phyloP scores from a whole-genome alignment of 768 basidiomycete species.

The Lyophyllum semitale region DNA sequence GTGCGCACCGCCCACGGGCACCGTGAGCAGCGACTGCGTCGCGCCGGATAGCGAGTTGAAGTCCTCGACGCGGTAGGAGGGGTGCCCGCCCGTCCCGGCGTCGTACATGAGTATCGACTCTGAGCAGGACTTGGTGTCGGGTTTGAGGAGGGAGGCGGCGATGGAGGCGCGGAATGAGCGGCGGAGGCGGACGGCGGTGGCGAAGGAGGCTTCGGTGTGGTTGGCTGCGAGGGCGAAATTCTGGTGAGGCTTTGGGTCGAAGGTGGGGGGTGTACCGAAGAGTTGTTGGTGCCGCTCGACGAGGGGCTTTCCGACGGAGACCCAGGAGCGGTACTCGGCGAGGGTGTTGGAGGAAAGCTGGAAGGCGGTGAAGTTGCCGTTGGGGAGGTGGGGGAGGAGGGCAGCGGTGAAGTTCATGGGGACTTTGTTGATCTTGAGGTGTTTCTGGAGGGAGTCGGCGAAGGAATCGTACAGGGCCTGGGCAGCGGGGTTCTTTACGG shows the following conservation, averaged over 20 bases:
- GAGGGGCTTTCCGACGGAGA: slow-evolving; percentile 34
- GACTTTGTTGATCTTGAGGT: slow-evolving; percentile 26
- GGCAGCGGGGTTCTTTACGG: slow-evolving; percentile 29
- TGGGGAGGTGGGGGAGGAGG: slow-evolving; percentile 30
- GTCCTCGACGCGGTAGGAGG: slow-evolving; percentile 37
- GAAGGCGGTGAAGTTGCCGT: slow-evolving; percentile 28
- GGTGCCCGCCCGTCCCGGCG: slow-evolving; percentile 32
- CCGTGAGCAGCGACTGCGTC: slow-evolving; percentile 25
- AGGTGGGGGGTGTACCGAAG: slow-evolving; percentile 25
- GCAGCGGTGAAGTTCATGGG: slow-evolving; percentile 29
- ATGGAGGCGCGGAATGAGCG: slow-evolving; percentile 26
- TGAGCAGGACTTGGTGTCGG: slow-evolving; percentile 31
- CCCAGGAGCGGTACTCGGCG: slow-evolving; percentile 38
- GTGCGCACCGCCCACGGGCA: slow-evolving; percentile 4
- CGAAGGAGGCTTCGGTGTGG: slow-evolving; percentile 27
- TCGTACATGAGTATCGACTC: slow-evolving; percentile 40
- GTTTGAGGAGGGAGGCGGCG: slow-evolving; percentile 26
- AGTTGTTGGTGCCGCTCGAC: slow-evolving; percentile 21
- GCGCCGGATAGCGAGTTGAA: slow-evolving; percentile 32
- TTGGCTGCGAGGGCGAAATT: slow-evolving; percentile 30
- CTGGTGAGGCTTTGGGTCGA: slow-evolving; percentile 32
- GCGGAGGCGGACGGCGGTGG: slow-evolving; percentile 25
- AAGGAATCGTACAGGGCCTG: slow-evolving; percentile 34
- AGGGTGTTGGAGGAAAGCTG: slow-evolving; percentile 32
- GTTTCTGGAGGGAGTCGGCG: slow-evolving; percentile 21